phyloP scores from a whole-genome alignment of 2,329 filamentous ascomycete genomes.

The Tolypocladium tropicale region DNA sequence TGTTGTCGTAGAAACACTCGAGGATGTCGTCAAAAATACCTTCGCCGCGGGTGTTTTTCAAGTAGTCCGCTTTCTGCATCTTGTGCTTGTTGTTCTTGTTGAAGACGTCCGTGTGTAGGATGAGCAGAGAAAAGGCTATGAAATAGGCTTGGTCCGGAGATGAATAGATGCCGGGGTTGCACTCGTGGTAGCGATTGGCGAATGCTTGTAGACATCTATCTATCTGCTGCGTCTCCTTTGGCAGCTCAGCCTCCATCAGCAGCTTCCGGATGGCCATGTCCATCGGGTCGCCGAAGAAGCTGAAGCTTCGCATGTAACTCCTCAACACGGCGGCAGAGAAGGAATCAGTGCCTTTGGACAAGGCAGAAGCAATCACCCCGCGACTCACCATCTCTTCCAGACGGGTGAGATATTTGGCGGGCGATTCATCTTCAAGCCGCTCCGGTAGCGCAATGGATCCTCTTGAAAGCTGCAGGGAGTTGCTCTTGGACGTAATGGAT shows the following conservation, averaged over 20 bases:
- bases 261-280: conserved; percentile 96
- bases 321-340: conserved; percentile 78
- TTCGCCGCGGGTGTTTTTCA: conserved; percentile 88
- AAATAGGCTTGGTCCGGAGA: conserved; percentile 95
- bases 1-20: conserved; percentile 97
- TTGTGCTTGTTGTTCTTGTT: conserved; percentile 99
- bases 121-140: conserved; percentile 91
- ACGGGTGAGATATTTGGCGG: conserved; percentile 77
- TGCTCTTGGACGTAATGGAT: conserved; percentile 65
- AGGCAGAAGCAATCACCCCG: conserved; percentile 71
- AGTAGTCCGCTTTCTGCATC: conserved; percentile 92
- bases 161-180: conserved; percentile 91
- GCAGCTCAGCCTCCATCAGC: conserved; percentile 90
- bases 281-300: conserved; percentile 93
- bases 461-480: conserved; percentile 68
- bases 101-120: conserved; percentile 97
- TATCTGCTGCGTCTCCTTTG: conserved; percentile 96
- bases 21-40: conserved; percentile 89
- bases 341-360: conserved; percentile 77
- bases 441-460: conserved; percentile 66
- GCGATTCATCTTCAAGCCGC: conserved; percentile 76
- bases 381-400: conserved; percentile 72
- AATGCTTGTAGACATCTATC: conserved; percentile 90
- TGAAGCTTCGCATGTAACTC: conserved; percentile 91
- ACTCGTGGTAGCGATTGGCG: conserved; percentile 94